Evolutionary conservation across 2,329 filamentous ascomycete genomes (phyloP).

Genomic region (Scleromitrula shiraiana): DNA sequence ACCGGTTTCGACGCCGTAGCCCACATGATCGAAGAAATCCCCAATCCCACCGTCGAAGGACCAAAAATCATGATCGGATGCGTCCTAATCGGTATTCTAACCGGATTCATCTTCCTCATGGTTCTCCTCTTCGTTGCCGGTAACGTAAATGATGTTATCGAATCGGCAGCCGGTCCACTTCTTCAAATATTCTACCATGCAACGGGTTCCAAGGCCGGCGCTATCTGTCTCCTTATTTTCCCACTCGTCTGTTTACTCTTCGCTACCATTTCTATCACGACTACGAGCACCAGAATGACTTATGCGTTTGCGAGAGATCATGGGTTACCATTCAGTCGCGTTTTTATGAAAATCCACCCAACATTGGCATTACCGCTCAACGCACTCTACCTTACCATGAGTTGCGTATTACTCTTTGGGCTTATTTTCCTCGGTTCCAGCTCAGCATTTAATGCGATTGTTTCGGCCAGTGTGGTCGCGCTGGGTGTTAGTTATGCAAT

Average conservation of each 20-base stretch:
- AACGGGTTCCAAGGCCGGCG: slow-evolving; percentile 32
- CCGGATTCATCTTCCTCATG: slow-evolving; percentile 31
- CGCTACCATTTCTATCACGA: slow-evolving; percentile 50
- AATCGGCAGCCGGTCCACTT: slow-evolving; percentile 38
- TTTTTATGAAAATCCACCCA: slow-evolving; percentile 55
- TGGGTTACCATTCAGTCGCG: slow-evolving; percentile 51
- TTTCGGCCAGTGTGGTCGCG: slow-evolving; percentile 62
- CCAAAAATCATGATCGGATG: slow-evolving; percentile 43
- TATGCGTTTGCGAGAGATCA: slow-evolving; percentile 61
- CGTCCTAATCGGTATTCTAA: slow-evolving; percentile 38
- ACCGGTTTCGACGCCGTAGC: slow-evolving; percentile 36
- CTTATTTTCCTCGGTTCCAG: slow-evolving; percentile 57
- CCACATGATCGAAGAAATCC: slow-evolving; percentile 46
- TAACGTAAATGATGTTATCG: slow-evolving; percentile 35
- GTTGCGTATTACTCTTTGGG: slow-evolving; percentile 57
- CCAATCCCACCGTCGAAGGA: slow-evolving; percentile 40
- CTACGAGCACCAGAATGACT: slow-evolving; percentile 41
- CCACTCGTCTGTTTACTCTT: slow-evolving; percentile 57
- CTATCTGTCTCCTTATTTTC: slow-evolving; percentile 35
- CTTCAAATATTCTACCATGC: slow-evolving; percentile 44
- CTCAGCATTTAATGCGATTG: slow-evolving; percentile 64
- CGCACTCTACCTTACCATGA: slow-evolving; percentile 51
- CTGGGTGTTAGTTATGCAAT: slow-evolving; percentile 67
- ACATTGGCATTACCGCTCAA: slow-evolving; percentile 58
- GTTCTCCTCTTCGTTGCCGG: slow-evolving; percentile 27